Evolutionary conservation across 2,329 filamentous ascomycete species (phyloP).

Genomic region (Colletotrichum orchidophilum): DNA sequence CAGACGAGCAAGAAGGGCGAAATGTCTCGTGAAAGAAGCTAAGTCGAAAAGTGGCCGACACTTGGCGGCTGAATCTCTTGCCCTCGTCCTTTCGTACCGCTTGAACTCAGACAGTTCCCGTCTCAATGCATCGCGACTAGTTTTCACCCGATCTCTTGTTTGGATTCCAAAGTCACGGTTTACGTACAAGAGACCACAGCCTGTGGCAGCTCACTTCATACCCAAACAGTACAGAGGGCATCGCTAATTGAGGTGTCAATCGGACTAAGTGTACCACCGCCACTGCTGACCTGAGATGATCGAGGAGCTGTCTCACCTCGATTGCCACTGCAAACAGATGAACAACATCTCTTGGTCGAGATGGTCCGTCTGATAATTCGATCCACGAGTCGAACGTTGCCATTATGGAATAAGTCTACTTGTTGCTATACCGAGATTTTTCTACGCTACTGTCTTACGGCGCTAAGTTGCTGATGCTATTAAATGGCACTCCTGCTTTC

Average conservation of each 20-base stretch:
- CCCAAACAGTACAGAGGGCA: constrained; percentile 1
- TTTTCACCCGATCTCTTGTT: constrained; percentile 16
- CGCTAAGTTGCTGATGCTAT: neutral
- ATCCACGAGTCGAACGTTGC: neutral
- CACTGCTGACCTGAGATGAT: constrained; percentile 10
- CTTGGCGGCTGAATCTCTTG: neutral
- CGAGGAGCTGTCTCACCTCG: neutral
- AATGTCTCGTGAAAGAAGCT: neutral
- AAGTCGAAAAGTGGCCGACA: neutral
- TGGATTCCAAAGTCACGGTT: neutral
- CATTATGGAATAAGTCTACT: neutral
- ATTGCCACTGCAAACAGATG: constrained; percentile 14
- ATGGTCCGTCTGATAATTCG: neutral
- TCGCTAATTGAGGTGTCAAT: constrained; percentile 1
- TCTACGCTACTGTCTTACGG: neutral
- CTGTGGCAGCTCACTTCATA: neutral
- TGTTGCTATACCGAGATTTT: neutral
- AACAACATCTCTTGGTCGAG: neutral
- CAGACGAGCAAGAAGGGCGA: neutral
- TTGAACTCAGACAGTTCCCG: constrained; percentile 10
- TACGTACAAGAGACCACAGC: constrained; percentile 7
- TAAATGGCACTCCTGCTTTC: neutral
- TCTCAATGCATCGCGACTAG: constrained; percentile 7
- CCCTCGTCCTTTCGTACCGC: constrained; percentile 13
- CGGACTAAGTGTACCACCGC: neutral